These are phyloP conservation scores for Bretschneidera sinensis DNA, from an alignment of 345 rosid species.

Conservation along the genomic window DNA sequence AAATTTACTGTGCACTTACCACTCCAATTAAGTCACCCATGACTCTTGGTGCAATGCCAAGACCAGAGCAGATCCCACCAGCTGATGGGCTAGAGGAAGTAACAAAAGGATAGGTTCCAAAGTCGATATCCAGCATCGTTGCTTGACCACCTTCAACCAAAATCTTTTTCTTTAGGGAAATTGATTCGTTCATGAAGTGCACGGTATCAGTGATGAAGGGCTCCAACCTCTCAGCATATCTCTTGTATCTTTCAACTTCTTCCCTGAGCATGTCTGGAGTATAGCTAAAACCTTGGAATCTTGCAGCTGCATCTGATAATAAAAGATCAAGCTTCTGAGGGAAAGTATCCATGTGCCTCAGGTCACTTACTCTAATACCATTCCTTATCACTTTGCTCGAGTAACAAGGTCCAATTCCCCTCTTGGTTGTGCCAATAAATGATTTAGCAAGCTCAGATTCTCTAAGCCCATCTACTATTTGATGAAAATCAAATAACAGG, in stretches of 20 bases:
- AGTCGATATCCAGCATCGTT: constrained; percentile 92
- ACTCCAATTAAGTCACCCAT: constrained; percentile 94
- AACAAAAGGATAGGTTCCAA: constrained; percentile 95
- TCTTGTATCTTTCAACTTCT: constrained; percentile 89
- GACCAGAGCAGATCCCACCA: constrained; percentile 94
- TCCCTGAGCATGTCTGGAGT: constrained; percentile 67
- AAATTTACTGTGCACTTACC: constrained; percentile 38
- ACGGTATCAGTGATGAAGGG: constrained; percentile 88
- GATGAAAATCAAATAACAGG: constrained; percentile 88
- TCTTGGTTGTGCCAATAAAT: constrained; percentile 85
- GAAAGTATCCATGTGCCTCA: constrained; percentile 91
- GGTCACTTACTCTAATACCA: constrained; percentile 88
- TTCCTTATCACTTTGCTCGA: constrained; percentile 81
- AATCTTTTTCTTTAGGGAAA: constrained; percentile 68
- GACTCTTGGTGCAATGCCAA: constrained; percentile 90
- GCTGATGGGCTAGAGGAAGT: constrained; percentile 98
- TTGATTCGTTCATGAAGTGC: constrained; percentile 74
- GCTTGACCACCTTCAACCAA: constrained; percentile 99
- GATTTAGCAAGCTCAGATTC: constrained; percentile 90
- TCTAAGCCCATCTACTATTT: constrained; percentile 77
- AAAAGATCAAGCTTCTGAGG: constrained; percentile 82
- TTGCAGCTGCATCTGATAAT: constrained; percentile 69
- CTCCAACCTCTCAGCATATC: constrained; percentile 88
- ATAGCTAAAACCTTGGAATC: constrained; percentile 67
- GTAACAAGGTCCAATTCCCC: constrained; percentile 95